Base-by-base conservation (phyloP, 768 basidiomycete species). In the Boletellus sp. region DNA sequence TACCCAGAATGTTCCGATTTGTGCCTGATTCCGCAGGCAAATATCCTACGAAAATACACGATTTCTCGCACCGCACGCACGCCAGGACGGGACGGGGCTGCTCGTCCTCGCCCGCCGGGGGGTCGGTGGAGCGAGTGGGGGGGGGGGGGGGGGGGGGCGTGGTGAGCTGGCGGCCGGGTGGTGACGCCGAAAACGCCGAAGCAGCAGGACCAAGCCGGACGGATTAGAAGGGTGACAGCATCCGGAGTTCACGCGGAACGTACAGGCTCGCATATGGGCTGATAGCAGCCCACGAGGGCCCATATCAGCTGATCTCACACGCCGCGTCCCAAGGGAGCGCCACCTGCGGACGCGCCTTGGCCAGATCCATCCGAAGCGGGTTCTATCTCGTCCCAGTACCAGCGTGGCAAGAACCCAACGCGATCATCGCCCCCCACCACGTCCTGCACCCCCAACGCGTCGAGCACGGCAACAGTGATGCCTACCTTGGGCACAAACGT, bases 351-450 rank as follows among this genome's bases (percentile, higher is more conserved):
- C 47, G 32, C 28, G 36, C 40, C 28, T 11, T 28, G 11, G 16
- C 50, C 50, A 26, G 49, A 43, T 47, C 45, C 50, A 12, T 57
- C 42, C 1, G 35, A 6, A 17, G 34, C 11, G 10, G 13, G 40
- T 7, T 6, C 48, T 26, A 62, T 19, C 42, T 66, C 65, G 8
- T 77, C 66, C 62, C 70, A 86, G 66, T 84, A 91, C 84, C 84
- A 86, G 53, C 66, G 72, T 10, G 90, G 90, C 35, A 92, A 60
- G 57, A 92, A 87, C n/a, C 90, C 90, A 19, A 88, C 76, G 42
- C 90, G 71, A 45, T 87, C 85, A 65, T 90, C 87, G 5, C 79
- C 81, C 20, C 72, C 78, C 50, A 70, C 70, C 2, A 89, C 85
- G 16, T 87, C 87, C 39, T 68, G 72, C 26, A 81, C 68, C 10